Evolutionary conservation across 148 eudicot genomes (phyloP), one percentile per base, ranked within the genome.

Genomic region (Rhododendron henanense): DNA sequence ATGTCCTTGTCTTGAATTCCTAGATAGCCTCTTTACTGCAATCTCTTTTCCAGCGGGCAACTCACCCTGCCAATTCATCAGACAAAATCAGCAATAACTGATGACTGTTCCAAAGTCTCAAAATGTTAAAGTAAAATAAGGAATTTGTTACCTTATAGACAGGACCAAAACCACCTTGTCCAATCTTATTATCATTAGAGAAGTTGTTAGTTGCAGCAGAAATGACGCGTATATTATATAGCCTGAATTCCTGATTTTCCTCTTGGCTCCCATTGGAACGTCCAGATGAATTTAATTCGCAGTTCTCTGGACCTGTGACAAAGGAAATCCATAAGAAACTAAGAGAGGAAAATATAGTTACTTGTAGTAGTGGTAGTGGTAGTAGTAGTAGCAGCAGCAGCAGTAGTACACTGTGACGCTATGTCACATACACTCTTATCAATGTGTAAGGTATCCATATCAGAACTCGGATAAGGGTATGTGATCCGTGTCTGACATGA

Each of bases 151-250:
- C 91, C 90, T 83, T 86, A 75, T 83, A 90, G 65, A 90, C 91
- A 53, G 83, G 85, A 18, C 91, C 91, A 76, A 87, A 90, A 61
- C 91, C 91, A 59, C 90, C 91, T 74, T 84, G 73, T 63, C 91
- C 91, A 15, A 90, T 84, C 83, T 88, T 86, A 37, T 85, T 88
- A 41, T 76, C 28, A 23, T 10, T 10, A 57, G 82, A 59, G 63
- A 91, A 91, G 69, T 89, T 81, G 82, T 84, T 59, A 18, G 92
- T 91, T 37, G 92, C 92, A 63, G 51, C 79, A 11, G 79, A 63
- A 55, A 87, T 69, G 51, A 82, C 39, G 48, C 16, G 83, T 14
- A 85, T 39, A 45, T 89, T 82, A 57, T 82, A 89, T 11, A 69
- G 67, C 55, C 81, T 86, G 79, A 89, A 79, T 37, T 89, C 88